These are phyloP conservation scores for Aspergillus calidoustus DNA, from an alignment of 2,329 filamentous ascomycete species.

Conservation along the genomic window DNA sequence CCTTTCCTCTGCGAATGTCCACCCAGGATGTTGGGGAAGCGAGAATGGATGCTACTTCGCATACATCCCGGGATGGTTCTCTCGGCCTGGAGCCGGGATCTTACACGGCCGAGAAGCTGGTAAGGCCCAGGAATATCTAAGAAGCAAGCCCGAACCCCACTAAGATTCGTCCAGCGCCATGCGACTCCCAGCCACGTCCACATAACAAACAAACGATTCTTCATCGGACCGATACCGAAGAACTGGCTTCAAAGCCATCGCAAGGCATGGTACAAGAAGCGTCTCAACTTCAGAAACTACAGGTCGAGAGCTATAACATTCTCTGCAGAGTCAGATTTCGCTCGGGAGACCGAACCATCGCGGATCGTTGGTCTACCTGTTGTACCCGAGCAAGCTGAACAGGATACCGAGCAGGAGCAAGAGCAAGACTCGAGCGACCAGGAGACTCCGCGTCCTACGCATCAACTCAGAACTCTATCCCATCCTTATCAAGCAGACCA, in stretches of 20 bases:
- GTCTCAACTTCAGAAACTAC: constrained; percentile 51
- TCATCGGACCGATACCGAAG: constrained; percentile 68
- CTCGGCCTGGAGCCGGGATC: constrained; percentile 53
- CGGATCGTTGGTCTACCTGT: constrained; percentile 17
- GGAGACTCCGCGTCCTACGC: constrained; percentile 2
- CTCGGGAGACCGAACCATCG: constrained; percentile 40
- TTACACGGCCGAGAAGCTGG: constrained; percentile 60
- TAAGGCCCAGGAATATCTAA: constrained; percentile 32
- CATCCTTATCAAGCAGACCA: constrained; percentile 28
- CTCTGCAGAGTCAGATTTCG: constrained; percentile 52
- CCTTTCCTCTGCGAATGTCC: not conserved
- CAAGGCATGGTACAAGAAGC: constrained; percentile 64
- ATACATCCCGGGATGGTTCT: constrained; percentile 29
- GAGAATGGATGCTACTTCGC: constrained; percentile 27
- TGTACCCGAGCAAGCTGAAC: constrained; percentile 24
- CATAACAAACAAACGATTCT: constrained; percentile 64
- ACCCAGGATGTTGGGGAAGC: constrained; percentile 26
- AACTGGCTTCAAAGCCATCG: constrained; percentile 67
- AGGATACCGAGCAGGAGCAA: constrained; percentile 21
- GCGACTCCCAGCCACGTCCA: constrained; percentile 65
- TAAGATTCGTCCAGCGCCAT: constrained; percentile 54
- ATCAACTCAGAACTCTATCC: constrained; percentile 28
- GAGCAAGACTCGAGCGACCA: constrained; percentile 17
- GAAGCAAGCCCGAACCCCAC: not conserved
- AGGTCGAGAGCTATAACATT: constrained; percentile 57